Base-by-base conservation (phyloP, 192 early-diverging fungal genomes). In the Backusella liffmaniae region DNA sequence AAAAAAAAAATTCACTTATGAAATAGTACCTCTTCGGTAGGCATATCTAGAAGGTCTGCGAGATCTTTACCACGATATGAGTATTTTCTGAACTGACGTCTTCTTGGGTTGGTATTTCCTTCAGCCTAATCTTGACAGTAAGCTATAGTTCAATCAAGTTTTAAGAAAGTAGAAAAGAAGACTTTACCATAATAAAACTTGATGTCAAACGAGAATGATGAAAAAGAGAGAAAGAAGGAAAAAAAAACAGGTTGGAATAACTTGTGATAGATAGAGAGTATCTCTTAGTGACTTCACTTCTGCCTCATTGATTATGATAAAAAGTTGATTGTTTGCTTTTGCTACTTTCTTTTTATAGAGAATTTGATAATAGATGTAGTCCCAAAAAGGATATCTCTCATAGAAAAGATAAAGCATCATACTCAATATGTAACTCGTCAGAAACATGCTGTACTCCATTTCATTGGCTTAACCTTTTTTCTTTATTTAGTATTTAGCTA, bases 61-160 rank as follows among this genome's bases (percentile, higher is more conserved):
- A 99, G 94, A 86, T 99, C 95, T 76, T 97, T 88, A 78, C 97
- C 96, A 85, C 97, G 95, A 95, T 92, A 99, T 84, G 94, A 91
- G 91, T 95, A 98, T 88, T 96, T 99, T 85, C 93, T 90, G 94
- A 99, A 98, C 79, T 92, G 93, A 81, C 97, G 85, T 90, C 94
- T 96, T 91, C 91, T 96, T 84, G 37, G 30, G n/a, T 65, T 46
- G 26, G 37, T 66, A 53, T 74, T 51, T 71, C 69, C 37, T 36
- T 78, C 76, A 73, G 76, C 76, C 76, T 78, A 66, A 30, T 9
- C n/a, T n/a, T 18, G 18, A n/a, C 4, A 18, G 3, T n/a, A 49
- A 21, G 18, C 1, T 44, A 44, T 44, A 4, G 1, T 13, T 49
- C 5, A 49, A 49, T 49, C 5, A 16, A 49, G 16, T 7, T n/a